A percentile compares a stretch with the other conserved stretches of the same genome.
These are phyloP conservation scores for Fusarium sp. DNA, from an alignment of 2,329 filamentous ascomycete species.

Conservation along the genomic window DNA sequence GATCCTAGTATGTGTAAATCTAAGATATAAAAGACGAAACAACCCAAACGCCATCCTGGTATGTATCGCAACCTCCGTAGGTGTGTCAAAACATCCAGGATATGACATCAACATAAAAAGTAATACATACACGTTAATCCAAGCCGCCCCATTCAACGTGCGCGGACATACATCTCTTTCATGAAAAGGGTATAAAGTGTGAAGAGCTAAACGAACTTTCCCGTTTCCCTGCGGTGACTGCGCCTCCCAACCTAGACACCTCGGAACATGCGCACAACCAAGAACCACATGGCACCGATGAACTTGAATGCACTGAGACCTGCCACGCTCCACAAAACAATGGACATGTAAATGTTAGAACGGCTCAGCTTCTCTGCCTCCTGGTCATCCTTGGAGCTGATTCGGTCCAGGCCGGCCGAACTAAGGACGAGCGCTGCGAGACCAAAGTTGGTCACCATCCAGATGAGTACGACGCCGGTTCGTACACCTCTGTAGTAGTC, in stretches of 20 bases:
- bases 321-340: slow-evolving; percentile 91
- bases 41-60: slow-evolving; percentile 38
- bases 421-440: slow-evolving; percentile 88
- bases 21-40: slow-evolving; percentile 29
- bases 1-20: slow-evolving; percentile 34
- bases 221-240: slow-evolving; percentile 9
- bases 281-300: slow-evolving; percentile 88
- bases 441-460: slow-evolving; percentile 97
- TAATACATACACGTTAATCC: slow-evolving; percentile 34
- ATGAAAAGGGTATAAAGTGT: slow-evolving; percentile 46
- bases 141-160: slow-evolving; percentile 2
- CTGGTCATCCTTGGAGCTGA: slow-evolving; percentile 57
- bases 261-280: slow-evolving; percentile 88
- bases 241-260: slow-evolving; percentile 62
- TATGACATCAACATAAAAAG: slow-evolving; percentile 32
- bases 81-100: slow-evolving; percentile 30
- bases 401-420: slow-evolving; percentile 81
- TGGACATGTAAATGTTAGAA: slow-evolving; percentile 84
- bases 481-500: slow-evolving; percentile 99
- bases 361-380: slow-evolving; percentile 64
- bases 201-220: slow-evolving; percentile 31
- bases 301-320: slow-evolving; percentile 88
- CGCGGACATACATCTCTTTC: slow-evolving; percentile 17
- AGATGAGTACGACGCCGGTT: slow-evolving; percentile 89
- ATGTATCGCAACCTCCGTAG: slow-evolving; percentile 23